These are phyloP conservation scores for Penicillium sp. DNA, from an alignment of 2,329 filamentous ascomycete genomes.

Conservation along the genomic window DNA sequence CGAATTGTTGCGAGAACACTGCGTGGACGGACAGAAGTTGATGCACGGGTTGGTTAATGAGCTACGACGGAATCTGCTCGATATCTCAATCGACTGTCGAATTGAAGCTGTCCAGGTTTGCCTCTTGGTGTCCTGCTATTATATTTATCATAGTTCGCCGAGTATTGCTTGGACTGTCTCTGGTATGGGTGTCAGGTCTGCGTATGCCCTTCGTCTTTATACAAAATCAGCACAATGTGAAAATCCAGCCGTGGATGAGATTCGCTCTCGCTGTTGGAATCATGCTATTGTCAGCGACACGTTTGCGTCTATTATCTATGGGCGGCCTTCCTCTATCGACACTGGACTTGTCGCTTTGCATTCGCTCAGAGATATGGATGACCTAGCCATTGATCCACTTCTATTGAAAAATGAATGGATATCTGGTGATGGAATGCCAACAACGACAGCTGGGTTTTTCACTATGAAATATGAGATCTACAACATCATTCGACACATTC, in stretches of 20 bases:
- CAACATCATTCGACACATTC: slow-evolving; percentile 28
- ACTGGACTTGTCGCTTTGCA: slow-evolving; percentile 25
- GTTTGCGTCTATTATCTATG: slow-evolving; percentile 33
- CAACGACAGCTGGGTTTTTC: slow-evolving; percentile 23
- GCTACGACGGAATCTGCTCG: slow-evolving; percentile 16
- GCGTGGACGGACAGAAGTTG: slow-evolving; percentile 5
- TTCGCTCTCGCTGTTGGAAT: slow-evolving; percentile 34
- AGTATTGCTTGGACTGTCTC: slow-evolving; percentile 23
- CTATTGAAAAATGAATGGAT: slow-evolving; percentile 16
- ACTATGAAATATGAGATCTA: slow-evolving; percentile 30
- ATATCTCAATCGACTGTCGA: slow-evolving; percentile 20
- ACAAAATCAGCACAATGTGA: slow-evolving; percentile 5
- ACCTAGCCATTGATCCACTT: slow-evolving; percentile 15
- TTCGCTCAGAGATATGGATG: slow-evolving; percentile 27
- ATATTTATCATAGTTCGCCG: slow-evolving; percentile 23
- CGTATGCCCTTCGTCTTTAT: slow-evolving; percentile 23
- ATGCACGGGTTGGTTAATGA: slow-evolving; percentile 8
- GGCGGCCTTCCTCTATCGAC: slow-evolving; percentile 30
- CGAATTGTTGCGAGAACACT: slow-evolving; percentile 4
- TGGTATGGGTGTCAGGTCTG: slow-evolving; percentile 22
- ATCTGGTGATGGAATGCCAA: slow-evolving; percentile 1
- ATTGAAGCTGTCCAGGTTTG: slow-evolving; percentile 25
- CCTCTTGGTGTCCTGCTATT: slow-evolving; percentile 18
- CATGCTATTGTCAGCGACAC: slow-evolving; percentile 31
- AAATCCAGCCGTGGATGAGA: slow-evolving; percentile 21